A percentile compares a stretch with the other conserved stretches of the same genome.
phyloP scores from a whole-genome alignment of 2,329 filamentous ascomycete species.

The Phyllachora maydis region DNA sequence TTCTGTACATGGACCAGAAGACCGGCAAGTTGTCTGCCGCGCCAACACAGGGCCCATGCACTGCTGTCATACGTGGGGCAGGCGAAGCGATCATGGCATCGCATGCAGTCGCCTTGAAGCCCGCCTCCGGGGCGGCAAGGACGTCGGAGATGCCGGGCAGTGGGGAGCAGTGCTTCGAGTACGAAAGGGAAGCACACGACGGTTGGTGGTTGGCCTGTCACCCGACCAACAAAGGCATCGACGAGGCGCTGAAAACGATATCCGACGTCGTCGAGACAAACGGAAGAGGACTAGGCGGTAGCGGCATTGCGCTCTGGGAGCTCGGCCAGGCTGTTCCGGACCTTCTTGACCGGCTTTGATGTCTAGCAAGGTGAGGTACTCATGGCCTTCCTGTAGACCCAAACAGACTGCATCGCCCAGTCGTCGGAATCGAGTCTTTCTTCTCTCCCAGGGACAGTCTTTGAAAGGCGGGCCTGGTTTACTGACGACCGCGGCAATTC shows the following conservation, averaged over 20 bases:
- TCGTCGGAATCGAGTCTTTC: too few relatives aligned
- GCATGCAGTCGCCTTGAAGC: constrained; percentile 2
- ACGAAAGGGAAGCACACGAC: not conserved
- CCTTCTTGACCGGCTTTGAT: too few relatives aligned
- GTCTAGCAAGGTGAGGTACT: too few relatives aligned
- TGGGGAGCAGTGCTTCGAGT: constrained; percentile 2
- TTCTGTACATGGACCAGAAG: constrained; percentile 1
- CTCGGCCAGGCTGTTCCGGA: too few relatives aligned
- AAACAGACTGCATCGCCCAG: too few relatives aligned
- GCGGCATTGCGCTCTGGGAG: constrained; percentile 5
- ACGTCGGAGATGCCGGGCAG: constrained; percentile 2
- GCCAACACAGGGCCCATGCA: not conserved
- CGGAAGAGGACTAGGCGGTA: constrained; percentile 2
- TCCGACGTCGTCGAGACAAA: not conserved
- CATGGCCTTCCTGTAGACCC: too few relatives aligned
- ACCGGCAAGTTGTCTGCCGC: not conserved
- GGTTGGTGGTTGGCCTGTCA: constrained; percentile 1
- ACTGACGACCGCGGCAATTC: too few relatives aligned
- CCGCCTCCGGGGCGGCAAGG: constrained; percentile 1
- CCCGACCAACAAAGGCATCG: not conserved
- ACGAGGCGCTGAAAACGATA: not conserved
- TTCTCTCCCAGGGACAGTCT: too few relatives aligned
- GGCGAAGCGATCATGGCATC: constrained; percentile 3
- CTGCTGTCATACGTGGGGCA: constrained; percentile 2
- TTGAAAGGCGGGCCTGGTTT: too few relatives aligned